These are phyloP conservation scores for Rhodomyrtus psidioides DNA, from an alignment of 441 rosid genomes.

Conservation along the genomic window DNA sequence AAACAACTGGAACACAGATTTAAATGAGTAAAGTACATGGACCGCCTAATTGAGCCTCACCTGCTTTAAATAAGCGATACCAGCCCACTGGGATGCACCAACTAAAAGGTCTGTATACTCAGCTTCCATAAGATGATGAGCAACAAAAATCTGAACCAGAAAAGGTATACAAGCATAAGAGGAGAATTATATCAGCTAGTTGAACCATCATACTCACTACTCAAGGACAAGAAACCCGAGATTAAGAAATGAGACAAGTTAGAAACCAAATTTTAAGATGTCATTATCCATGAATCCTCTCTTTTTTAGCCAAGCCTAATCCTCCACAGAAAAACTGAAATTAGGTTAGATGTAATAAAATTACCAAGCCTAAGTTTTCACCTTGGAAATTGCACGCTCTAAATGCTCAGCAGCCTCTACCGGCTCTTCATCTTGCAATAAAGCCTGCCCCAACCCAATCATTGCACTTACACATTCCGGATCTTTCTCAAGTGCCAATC, in stretches of 20 bases:
- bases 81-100: conserved; percentile 79
- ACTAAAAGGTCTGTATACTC: conserved; percentile 56
- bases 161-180: neutral
- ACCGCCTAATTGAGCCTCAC: conserved; percentile 17
- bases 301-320: neutral
- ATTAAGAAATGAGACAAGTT: neutral
- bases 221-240: neutral
- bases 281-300: neutral
- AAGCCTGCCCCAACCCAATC: conserved; percentile 65
- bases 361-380: conserved; percentile 3
- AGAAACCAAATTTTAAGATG: neutral
- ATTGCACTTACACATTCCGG: conserved; percentile 50
- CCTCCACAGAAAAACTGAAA: neutral
- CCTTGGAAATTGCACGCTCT: conserved; percentile 82
- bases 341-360: neutral
- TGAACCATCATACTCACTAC: neutral
- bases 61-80: conserved; percentile 57
- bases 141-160: conserved; percentile 40
- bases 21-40: neutral
- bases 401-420: conserved; percentile 56
- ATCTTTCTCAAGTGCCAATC: conserved; percentile 71
- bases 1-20: neutral
- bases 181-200: neutral
- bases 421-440: conserved; percentile 41
- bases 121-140: conserved; percentile 27